Percentiles rank a stretch among this genome's conserved stretches.
These are phyloP conservation scores for Colletotrichum agaves DNA, from an alignment of 2,329 filamentous ascomycete genomes.

Conservation along the genomic window DNA sequence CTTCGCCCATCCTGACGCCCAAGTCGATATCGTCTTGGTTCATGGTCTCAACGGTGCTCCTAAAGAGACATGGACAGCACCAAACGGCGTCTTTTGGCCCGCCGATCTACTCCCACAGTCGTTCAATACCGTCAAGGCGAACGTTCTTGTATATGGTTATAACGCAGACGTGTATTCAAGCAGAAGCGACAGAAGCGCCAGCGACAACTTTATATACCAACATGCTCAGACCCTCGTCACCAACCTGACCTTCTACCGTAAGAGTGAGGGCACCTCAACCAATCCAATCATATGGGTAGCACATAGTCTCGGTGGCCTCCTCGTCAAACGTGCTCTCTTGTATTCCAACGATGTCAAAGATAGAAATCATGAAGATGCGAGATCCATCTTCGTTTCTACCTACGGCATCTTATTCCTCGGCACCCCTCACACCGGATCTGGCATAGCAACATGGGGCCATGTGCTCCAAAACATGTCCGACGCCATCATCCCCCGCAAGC, in stretches of 20 bases:
- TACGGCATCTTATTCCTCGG: slow-evolving; percentile 82
- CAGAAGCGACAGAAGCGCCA: slow-evolving; percentile 62
- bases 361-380: slow-evolving; percentile 70
- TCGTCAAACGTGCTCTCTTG: slow-evolving; percentile 76
- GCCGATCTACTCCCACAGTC: slow-evolving; percentile 71
- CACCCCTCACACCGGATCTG: slow-evolving; percentile 78
- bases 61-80: slow-evolving; percentile 68
- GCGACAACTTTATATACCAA: slow-evolving; percentile 74
- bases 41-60: slow-evolving; percentile 65
- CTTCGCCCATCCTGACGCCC: slow-evolving; percentile 67
- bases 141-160: slow-evolving; percentile 79
- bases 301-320: slow-evolving; percentile 78
- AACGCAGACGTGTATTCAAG: slow-evolving; percentile 72
- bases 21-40: slow-evolving; percentile 67
- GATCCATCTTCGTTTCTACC: slow-evolving; percentile 78
- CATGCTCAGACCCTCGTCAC: slow-evolving; percentile 77
- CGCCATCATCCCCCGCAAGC: slow-evolving; percentile 70
- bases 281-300: slow-evolving; percentile 81
- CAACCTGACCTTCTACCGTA: slow-evolving; percentile 71
- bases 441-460: slow-evolving; percentile 74
- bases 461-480: slow-evolving; percentile 75
- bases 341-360: slow-evolving; percentile 72
- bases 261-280: slow-evolving; percentile 63
- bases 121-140: slow-evolving; percentile 66
- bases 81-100: slow-evolving; percentile 74